Evolutionary conservation across 2,329 filamentous ascomycete species (phyloP), one percentile per base, ranked within the genome.

Genomic region (Fusarium xyrophilum): DNA sequence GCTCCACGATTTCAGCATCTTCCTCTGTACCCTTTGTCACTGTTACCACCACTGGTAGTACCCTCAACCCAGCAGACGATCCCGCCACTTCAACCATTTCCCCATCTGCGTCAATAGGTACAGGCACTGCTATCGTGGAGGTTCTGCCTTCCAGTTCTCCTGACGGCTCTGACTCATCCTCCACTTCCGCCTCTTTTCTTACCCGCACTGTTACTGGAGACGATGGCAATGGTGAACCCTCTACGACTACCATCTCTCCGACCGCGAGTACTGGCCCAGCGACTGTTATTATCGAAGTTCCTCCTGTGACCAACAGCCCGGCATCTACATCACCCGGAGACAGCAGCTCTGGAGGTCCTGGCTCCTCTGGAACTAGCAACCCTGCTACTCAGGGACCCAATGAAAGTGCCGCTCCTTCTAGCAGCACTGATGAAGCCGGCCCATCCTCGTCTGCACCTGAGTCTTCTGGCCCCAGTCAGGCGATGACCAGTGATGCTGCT

Each of bases 391-490:
- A 35, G 15, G 21, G 6, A 1, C 21, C 46, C 1, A 48, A 30
- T 4, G 30, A 25, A 11, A 48, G 15, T 12, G 11, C 17, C 11
- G 8, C 11, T 33, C 17, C 21, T 11, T 15, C 46, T 4, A 48
- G 30, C 2, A 25, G 15, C 17, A 4, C 10, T 33, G 28, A 15
- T 0, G 28, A 3, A 5, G 2, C 7, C 12, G 30, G 8, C 2
- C 0, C 46, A 35, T 19, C 21, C 2, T 51, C 47, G 2, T 19
- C 32, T 38, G 13, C 1, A 2, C 1, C 47, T 1, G 5, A 15
- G 2, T 1, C 17, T 0, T 38, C 32, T 27, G n/a, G 17, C 1
- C 19, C 32, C 3, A 38, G 21, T 0, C 23, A 12, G 7, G 13
- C 19, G 2, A 25, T 17, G 0, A 36, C 47, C 2, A 2, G 9